A percentile compares a stretch with the other conserved stretches of the same genome.
These are phyloP conservation scores for Dillenia turbinata DNA, from an alignment of 164 flowering plant genomes.

Conservation along the genomic window DNA sequence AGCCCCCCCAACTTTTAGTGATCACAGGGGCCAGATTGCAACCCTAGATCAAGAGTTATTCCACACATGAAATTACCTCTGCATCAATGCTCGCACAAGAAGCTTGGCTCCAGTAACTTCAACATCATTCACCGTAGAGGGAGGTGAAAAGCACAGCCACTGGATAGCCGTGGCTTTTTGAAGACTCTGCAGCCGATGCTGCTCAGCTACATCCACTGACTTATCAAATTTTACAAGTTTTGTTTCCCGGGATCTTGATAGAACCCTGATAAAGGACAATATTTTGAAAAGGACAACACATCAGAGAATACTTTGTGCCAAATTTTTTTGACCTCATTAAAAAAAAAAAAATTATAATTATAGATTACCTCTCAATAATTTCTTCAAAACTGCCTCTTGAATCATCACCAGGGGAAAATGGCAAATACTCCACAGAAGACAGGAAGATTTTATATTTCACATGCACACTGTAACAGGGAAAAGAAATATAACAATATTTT, in stretches of 20 bases:
- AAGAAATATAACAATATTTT: neutral
- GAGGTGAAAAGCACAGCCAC: constrained; percentile 99
- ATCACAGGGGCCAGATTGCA: too few species aligned
- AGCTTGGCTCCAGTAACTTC: constrained; percentile 58
- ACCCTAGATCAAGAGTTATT: too few species aligned
- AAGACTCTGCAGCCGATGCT: constrained; percentile 76
- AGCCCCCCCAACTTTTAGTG: too few species aligned
- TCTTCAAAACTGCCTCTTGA: constrained; percentile 86
- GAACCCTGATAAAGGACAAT: constrained; percentile 49
- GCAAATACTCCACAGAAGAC: constrained; percentile 86
- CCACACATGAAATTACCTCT: constrained; percentile 47
- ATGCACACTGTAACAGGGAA: constrained; percentile 54
- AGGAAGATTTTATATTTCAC: constrained; percentile 87
- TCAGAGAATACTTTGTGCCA: too few species aligned
- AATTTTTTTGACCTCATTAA: too few species aligned
- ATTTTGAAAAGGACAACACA: neutral
- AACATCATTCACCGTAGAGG: constrained; percentile 67
- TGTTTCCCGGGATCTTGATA: constrained; percentile 80
- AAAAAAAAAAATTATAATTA: neutral
- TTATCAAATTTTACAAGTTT: constrained; percentile 54
- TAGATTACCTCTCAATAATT: constrained; percentile 77
- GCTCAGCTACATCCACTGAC: constrained; percentile 73
- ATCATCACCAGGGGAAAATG: constrained; percentile 73
- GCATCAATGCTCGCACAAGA: constrained; percentile 69
- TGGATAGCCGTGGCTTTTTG: constrained; percentile 89